phyloP scores from a whole-genome alignment of 2,329 filamentous ascomycete genomes.

The Penicillium frequentans region DNA sequence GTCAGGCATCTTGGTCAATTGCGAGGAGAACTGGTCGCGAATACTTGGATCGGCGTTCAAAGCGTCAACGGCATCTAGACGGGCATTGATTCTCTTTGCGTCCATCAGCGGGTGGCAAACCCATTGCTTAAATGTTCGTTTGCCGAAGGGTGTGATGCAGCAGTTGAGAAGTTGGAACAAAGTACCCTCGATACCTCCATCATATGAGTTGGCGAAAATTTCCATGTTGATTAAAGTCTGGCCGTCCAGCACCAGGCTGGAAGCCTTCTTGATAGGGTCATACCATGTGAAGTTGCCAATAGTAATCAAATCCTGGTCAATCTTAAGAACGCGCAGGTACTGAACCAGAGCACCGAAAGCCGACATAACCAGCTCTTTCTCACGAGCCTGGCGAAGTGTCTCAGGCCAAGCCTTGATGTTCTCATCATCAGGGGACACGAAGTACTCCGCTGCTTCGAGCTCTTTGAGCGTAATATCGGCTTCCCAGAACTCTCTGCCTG shows the following conservation, averaged over 20 bases:
- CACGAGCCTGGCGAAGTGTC: constrained; percentile 67
- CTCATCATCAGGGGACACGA: constrained; percentile 59
- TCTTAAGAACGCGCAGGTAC: constrained; percentile 82
- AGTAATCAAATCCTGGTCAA: constrained; percentile 82
- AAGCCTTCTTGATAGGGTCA: constrained; percentile 85
- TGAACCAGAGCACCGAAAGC: constrained; percentile 85
- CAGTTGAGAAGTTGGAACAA: constrained; percentile 88
- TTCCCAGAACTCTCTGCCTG: constrained; percentile 86
- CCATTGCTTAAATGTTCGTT: constrained; percentile 94
- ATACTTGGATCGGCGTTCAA: constrained; percentile 79
- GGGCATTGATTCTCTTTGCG: constrained; percentile 83
- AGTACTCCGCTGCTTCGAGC: constrained; percentile 77
- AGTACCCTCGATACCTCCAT: constrained; percentile 81
- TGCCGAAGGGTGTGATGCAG: constrained; percentile 95
- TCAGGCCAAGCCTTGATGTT: constrained; percentile 74
- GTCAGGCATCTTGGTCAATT: constrained; percentile 89
- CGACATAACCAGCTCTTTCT: constrained; percentile 84
- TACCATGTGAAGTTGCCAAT: constrained; percentile 91
- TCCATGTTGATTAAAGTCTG: constrained; percentile 98
- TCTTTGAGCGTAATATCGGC: constrained; percentile 80
- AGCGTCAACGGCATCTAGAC: constrained; percentile 90
- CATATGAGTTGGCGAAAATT: constrained; percentile 88
- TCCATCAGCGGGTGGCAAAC: constrained; percentile 93
- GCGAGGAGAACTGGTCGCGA: constrained; percentile 83
- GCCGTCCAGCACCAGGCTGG: constrained; percentile 87